phyloP scores from a whole-genome alignment of 345 rosid genomes.

The Jatropha curcas region DNA sequence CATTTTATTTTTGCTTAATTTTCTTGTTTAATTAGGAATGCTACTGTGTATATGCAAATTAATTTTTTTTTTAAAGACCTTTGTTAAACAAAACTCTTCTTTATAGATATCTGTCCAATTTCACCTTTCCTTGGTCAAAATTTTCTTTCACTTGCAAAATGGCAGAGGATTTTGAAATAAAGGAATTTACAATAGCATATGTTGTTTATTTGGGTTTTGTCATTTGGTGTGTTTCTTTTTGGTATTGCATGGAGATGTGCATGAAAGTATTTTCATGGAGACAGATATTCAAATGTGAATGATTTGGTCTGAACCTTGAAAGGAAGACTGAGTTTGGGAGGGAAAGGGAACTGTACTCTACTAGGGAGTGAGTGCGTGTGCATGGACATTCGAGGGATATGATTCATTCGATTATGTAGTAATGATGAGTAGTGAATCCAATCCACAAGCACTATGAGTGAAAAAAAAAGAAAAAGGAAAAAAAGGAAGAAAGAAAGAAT shows the following conservation, averaged over 20 bases:
- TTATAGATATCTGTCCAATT: background rate
- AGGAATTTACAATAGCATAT: too few relatives aligned
- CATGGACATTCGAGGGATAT: slow-evolving; percentile 25
- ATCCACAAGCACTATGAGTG: too few relatives aligned
- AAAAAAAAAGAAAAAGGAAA: too few relatives aligned
- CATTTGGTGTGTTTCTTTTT: background rate
- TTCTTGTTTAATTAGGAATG: too few relatives aligned
- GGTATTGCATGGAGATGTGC: slow-evolving; percentile 47
- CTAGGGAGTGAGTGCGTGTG: slow-evolving; percentile 19
- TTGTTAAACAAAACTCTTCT: background rate
- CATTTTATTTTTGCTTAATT: background rate
- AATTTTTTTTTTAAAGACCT: background rate
- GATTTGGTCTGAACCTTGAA: slow-evolving; percentile 40
- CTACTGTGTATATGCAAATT: background rate
- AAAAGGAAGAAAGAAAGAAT: too few relatives aligned
- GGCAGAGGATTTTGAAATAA: too few relatives aligned
- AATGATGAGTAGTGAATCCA: slow-evolving; percentile 52
- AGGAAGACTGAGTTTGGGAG: slow-evolving; percentile 27
- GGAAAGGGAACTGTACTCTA: slow-evolving; percentile 17
- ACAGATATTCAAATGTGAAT: slow-evolving; percentile 57
- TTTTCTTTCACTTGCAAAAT: too few relatives aligned
- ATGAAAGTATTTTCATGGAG: slow-evolving; percentile 37
- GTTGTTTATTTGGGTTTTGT: too few relatives aligned
- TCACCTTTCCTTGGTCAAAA: too few relatives aligned
- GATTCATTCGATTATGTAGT: slow-evolving; percentile 33